Conservation (phyloP, 2,329 filamentous ascomycete species). For the Botryotinia narcissicola region DNA sequence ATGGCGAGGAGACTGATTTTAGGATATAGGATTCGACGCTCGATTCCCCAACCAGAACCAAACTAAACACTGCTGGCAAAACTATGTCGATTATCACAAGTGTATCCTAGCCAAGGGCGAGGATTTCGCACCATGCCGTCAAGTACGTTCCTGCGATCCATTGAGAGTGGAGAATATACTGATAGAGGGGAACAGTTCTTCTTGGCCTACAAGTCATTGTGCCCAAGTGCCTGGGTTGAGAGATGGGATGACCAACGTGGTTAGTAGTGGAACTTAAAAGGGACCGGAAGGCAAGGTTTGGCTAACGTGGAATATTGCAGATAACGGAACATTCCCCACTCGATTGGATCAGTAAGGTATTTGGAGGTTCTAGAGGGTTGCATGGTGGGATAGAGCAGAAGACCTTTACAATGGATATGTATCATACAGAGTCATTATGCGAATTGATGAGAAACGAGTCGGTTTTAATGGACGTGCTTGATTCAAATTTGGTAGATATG, state of each 20-base stretch:
- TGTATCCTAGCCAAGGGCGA: conserved; percentile 98
- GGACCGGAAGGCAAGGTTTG: background rate
- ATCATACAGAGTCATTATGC: conserved; percentile 36
- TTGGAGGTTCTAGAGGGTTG: conserved; percentile 1
- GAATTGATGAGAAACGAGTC: conserved; percentile 32
- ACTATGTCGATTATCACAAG: conserved; percentile 99
- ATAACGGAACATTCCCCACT: conserved; percentile 66
- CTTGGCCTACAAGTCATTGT: conserved; percentile 94
- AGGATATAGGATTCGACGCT: conserved; percentile 82
- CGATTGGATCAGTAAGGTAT: conserved; percentile 53
- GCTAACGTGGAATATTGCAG: conserved; percentile 43
- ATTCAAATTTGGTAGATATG: background rate
- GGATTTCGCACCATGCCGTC: conserved; percentile 94
- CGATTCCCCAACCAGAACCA: conserved; percentile 99
- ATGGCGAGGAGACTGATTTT: conserved; percentile 25
- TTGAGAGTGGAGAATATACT: conserved; percentile 46
- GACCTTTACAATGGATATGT: conserved; percentile 32
- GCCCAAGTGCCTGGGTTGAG: conserved; percentile 89
- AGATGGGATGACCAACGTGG: conserved; percentile 98
- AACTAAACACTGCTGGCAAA: conserved; percentile 99
- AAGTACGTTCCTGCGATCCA: conserved; percentile 59
- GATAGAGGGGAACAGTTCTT: conserved; percentile 66
- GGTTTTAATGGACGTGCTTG: conserved; percentile 18
- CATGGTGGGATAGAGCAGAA: conserved; percentile 24
- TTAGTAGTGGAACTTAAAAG: conserved; percentile 48